Evolutionary conservation across 495 filamentous ascomycete genomes (phyloP).

Genomic region (Aspergillus heteromorphus): DNA sequence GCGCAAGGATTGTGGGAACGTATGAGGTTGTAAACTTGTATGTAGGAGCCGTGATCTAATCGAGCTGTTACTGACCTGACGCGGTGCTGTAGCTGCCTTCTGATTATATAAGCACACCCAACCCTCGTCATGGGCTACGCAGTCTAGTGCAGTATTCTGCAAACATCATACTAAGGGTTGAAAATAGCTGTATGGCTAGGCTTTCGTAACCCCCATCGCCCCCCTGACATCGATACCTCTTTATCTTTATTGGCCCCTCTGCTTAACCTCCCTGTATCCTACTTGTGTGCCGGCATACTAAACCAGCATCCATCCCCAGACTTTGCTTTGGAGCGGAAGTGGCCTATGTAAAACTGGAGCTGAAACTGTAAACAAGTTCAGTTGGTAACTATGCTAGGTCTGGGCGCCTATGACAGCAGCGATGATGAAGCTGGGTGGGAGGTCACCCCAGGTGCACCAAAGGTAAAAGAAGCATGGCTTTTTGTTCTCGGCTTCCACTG

Average conservation of each 20-base stretch:
- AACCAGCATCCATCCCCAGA: not conserved
- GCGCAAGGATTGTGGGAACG: not conserved
- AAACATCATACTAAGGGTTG: too few species aligned
- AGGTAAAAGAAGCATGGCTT: conserved; percentile 14
- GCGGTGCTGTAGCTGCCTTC: conserved; percentile 39
- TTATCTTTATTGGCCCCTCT: not conserved
- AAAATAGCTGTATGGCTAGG: too few species aligned
- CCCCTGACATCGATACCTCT: not conserved
- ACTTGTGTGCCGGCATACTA: not conserved
- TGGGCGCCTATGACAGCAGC: conserved; percentile 72
- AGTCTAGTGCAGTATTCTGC: not conserved
- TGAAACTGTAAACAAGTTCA: not conserved
- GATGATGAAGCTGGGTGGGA: conserved; percentile 58
- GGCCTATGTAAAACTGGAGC: not conserved
- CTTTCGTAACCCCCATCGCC: too few species aligned
- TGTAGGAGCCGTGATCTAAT: not conserved
- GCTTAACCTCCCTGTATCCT: not conserved
- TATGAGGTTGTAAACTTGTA: conserved; percentile 8
- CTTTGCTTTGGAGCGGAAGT: not conserved
- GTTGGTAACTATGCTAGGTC: conserved; percentile 50
- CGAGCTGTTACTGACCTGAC: conserved; percentile 26
- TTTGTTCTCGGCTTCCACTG: not conserved
- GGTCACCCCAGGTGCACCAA: not conserved
- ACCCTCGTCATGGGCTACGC: conserved; percentile 3
- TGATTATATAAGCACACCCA: conserved; percentile 31